These are phyloP conservation scores for Fusarium foetens DNA, from an alignment of 2,329 filamentous ascomycete species.

Conservation along the genomic window DNA sequence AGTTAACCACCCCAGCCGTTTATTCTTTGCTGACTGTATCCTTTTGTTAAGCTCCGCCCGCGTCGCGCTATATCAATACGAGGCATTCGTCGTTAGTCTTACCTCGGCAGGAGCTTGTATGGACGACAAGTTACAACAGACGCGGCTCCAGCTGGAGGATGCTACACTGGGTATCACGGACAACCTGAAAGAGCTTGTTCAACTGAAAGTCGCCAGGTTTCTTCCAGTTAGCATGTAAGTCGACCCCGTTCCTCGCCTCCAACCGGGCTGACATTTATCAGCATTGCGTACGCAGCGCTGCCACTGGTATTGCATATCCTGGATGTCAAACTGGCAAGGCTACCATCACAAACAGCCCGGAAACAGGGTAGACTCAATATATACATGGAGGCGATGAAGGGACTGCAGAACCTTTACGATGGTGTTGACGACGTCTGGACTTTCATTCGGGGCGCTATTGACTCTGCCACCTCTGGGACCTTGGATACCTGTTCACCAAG, in stretches of 20 bases:
- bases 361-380: neutral
- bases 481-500: neutral
- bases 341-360: neutral
- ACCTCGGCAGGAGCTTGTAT: rapidly evolving
- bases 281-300: rapidly evolving
- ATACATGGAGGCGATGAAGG: neutral
- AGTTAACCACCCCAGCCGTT: rapidly evolving
- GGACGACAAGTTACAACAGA: neutral
- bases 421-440: neutral
- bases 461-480: neutral
- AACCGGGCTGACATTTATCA: neutral
- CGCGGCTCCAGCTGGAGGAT: neutral
- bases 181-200: constrained; percentile 21
- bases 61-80: neutral
- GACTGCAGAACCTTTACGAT: neutral
- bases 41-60: neutral
- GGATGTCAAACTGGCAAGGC: rapidly evolving
- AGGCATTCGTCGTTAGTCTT: neutral
- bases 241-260: rapidly evolving
- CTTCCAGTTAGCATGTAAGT: constrained; percentile 28
- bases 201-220: constrained; percentile 11
- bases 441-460: neutral
- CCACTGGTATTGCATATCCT: rapidly evolving
- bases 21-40: rapidly evolving
- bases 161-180: constrained; percentile 9